phyloP scores from a whole-genome alignment of 108 stramenopile genomes.

The Pseudonitzschia delicatissima region DNA sequence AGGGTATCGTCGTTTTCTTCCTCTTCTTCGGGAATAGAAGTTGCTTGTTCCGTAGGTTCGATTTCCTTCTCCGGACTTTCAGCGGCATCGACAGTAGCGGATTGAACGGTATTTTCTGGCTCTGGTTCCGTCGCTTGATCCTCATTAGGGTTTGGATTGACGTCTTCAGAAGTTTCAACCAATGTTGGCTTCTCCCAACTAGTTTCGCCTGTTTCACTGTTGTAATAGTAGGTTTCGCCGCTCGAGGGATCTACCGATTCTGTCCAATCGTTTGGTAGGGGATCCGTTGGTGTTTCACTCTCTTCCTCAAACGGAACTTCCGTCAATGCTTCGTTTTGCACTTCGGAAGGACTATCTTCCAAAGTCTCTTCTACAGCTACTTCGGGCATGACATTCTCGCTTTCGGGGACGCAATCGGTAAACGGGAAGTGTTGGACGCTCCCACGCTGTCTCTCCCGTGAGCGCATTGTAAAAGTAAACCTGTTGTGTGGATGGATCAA shows the following conservation, averaged over 20 bases:
- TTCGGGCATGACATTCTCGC: neutral
- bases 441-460: conserved; percentile 29
- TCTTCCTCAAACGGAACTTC: neutral
- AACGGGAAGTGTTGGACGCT: conserved; percentile 14
- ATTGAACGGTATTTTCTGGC: neutral
- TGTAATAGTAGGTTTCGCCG: conserved; percentile 44
- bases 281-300: neutral
- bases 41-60: neutral
- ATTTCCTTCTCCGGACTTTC: neutral
- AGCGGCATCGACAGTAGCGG: neutral
- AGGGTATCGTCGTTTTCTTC: neutral
- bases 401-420: neutral
- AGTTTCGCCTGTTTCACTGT: conserved; percentile 26
- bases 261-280: conserved; percentile 45
- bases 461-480: conserved; percentile 43
- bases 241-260: conserved; percentile 34
- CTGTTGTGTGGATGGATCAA: conserved; percentile 35
- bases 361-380: neutral
- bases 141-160: neutral
- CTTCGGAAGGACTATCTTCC: neutral
- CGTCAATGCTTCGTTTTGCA: neutral
- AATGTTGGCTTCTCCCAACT: conserved; percentile 19
- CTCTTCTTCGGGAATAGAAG: neutral
- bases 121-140: neutral
- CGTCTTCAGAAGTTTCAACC: neutral